These are phyloP conservation scores for Nakazawaea laoshanensis DNA, from an alignment of 805 yeast species.

Conservation along the genomic window DNA sequence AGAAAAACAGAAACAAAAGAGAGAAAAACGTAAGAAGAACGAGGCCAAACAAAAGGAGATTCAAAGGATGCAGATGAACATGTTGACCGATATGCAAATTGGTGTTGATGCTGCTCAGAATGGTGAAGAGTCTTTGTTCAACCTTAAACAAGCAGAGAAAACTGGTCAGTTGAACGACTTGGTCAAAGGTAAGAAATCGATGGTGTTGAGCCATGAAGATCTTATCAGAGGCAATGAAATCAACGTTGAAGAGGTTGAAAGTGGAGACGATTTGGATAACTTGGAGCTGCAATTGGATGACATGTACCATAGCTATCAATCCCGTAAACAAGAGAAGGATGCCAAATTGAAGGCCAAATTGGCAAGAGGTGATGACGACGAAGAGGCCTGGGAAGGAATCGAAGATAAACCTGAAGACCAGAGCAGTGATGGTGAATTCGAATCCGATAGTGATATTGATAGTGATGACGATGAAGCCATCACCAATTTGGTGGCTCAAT, in stretches of 20 bases:
- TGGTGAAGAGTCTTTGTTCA: slow-evolving; percentile 76
- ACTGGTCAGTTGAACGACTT: slow-evolving; percentile 73
- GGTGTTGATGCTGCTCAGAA: slow-evolving; percentile 86
- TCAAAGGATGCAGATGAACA: slow-evolving; percentile 88
- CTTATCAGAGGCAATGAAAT: slow-evolving; percentile 47
- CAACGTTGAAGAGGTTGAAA: slow-evolving; percentile 32
- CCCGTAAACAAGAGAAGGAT: slow-evolving; percentile 57
- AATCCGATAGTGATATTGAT: slow-evolving; percentile 31
- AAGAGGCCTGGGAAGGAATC: slow-evolving; percentile 75
- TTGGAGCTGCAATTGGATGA: slow-evolving; percentile 77
- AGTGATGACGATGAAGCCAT: slow-evolving; percentile 71
- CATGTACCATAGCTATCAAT: slow-evolving; percentile 71
- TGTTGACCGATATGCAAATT: slow-evolving; percentile 86
- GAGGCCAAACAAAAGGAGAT: slow-evolving; percentile 84
- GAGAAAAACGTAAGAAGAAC: slow-evolving; percentile 77
- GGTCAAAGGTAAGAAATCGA: slow-evolving; percentile 65
- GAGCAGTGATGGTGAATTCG: slow-evolving; percentile 32
- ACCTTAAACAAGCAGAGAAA: slow-evolving; percentile 76
- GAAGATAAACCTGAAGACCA: slow-evolving; percentile 32
- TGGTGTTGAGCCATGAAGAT: slow-evolving; percentile 53
- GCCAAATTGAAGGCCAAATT: slow-evolving; percentile 61
- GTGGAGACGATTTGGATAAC: slow-evolving; percentile 50
- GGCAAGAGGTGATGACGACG: slow-evolving; percentile 70
- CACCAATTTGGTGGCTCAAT: slow-evolving; percentile 45
- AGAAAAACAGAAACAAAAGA: slow-evolving; percentile 58